Conservation (phyloP, 2,329 filamentous ascomycete species). For the Colletotrichum sp. region DNA sequence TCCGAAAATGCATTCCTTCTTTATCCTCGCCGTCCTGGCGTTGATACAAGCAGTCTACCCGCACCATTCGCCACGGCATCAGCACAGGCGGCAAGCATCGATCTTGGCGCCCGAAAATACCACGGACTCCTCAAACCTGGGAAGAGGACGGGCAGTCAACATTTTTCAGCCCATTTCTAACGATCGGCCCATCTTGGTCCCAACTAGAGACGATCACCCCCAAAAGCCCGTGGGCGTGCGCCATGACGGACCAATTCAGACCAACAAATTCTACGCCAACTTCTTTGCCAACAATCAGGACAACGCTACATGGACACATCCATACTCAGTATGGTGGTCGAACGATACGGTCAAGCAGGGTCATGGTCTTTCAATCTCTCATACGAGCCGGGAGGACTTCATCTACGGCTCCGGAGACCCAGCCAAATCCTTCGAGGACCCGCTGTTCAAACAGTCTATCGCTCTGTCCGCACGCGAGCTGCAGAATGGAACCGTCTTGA, state of each 20-base stretch:
- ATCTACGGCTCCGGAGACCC: constrained; percentile 70
- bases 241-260: constrained; percentile 52
- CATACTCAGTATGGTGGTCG: constrained; percentile 67
- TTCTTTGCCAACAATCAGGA: constrained; percentile 73
- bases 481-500: constrained; percentile 54
- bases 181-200: not conserved
- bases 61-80: not conserved
- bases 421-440: constrained; percentile 47
- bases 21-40: not conserved
- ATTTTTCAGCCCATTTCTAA: not conserved
- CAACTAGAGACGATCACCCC: not conserved
- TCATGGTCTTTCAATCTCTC: constrained; percentile 70
- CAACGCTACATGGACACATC: constrained; percentile 70
- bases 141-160: not conserved
- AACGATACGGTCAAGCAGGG: constrained; percentile 51
- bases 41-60: not conserved
- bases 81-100: not conserved
- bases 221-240: constrained; percentile 4
- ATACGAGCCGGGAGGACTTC: constrained; percentile 66
- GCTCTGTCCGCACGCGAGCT: constrained; percentile 77
- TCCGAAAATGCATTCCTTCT: not conserved
- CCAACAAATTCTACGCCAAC: constrained; percentile 76
- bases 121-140: not conserved
- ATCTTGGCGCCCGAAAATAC: not conserved
- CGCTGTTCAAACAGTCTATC: constrained; percentile 64